Base-by-base conservation (phyloP, 225 moss, liverwort and hornwort genomes). In the Physcomitrium patens region DNA sequence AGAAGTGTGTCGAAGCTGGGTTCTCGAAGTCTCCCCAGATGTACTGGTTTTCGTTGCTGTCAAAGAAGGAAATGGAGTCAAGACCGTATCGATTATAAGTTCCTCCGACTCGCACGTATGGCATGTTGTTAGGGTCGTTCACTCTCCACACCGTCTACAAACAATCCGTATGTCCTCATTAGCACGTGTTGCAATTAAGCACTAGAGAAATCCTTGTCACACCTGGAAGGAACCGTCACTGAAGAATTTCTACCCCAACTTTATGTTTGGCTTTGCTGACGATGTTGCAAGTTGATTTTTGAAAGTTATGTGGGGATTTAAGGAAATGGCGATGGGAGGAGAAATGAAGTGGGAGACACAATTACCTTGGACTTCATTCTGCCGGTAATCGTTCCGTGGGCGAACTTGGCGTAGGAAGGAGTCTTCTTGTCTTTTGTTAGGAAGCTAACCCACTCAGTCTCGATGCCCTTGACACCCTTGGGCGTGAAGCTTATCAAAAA, bases 41-140 rank as follows among this genome's bases (percentile, higher is more conserved):
- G 49, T 88, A 82, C 12, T 75, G 47, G 2, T 88, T 85, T 15
- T 77, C 12, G 67, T 85, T 85, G 80, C 73, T 82, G 43, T 85
- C 85, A 1, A 82, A 58, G 24, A 88, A 80, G 42, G 69, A 47
- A 1, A 85, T 52, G 5, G 67, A 56, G n/a, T 62, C 82, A 41
- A 88, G 53, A 13, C 83, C 83, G 5, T 71, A 58, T 3, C 79
- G 46, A 63, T 71, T 80, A 70, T 85, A 88, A 0, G 71, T 69
- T 7, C 87, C 85, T 11, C 77, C 71, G 2, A 88, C 64, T 72
- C 61, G 85, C 75, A 71, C 75, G 0, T 77, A 65, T 0, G 78
- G 72, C 49, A 66, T 13, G 68, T 85, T 88, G 65, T 4, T 42
- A 23, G 79, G 60, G 42, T 80, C 9, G 23, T 18, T 63, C 23